Base-by-base conservation (phyloP, 257 asterid genomes). In the Penstemon eatonii region DNA sequence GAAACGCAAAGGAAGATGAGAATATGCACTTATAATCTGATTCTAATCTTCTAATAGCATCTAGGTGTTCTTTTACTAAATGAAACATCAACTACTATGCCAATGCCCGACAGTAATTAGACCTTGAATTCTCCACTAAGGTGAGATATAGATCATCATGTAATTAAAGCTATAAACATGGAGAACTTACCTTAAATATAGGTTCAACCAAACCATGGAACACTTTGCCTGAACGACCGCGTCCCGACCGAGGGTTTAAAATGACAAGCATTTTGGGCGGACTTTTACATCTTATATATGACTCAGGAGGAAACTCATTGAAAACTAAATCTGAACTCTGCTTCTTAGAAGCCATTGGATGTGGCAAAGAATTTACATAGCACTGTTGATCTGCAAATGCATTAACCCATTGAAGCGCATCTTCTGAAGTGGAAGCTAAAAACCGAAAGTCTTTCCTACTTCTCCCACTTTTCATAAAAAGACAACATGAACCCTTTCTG, bases 361-460 rank as follows among this genome's bases (percentile, higher is more conserved):
- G 99, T 73, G 96, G 91, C 82, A 88, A 76, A 63, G 86, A 87
- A 80, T 94, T 94, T 67, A 94, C 91, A 86, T 78, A 89, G 83
- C 96, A 91, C 85, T 91, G 97, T 71, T 89, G 99, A 78, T 94
- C 99, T 56, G 96, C 96, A 82, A 94, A 94, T 55, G 93, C 89
- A 76, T 88, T 86, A 69, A 94, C 97, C 99, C 99, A 94, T 55
- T 70, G 92, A 80, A 94, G 80, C 59, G 97, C 96, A 68, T 91
- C 99, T 8, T 91, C 97, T 4, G 96, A 54, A 44, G 91, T 85
- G 76, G 91, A 66, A 69, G 96, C 89, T 50, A 94, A 76, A 76
- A 94, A 94, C n/a, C 96, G 89, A 8, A 80, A 86, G 73, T 94
- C 99, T 73, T 87, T 89, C 72, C 80, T 87, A 70, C 76, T 84